Evolutionary conservation across 345 rosid species (phyloP).

Genomic region (Limnanthes douglasii): DNA sequence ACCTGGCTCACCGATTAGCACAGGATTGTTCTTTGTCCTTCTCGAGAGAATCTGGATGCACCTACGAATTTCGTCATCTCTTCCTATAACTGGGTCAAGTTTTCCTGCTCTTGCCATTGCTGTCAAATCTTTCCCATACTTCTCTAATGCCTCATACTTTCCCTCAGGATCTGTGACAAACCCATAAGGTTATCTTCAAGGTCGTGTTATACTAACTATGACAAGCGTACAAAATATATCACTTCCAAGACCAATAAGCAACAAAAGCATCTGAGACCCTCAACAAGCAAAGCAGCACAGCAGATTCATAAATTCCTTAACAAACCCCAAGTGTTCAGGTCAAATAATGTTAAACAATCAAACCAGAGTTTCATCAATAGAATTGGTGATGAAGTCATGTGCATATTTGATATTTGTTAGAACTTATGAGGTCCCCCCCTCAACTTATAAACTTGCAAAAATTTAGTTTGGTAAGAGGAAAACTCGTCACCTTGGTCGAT

Average conservation of each 20-base stretch:
- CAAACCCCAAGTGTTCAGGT: too few species aligned
- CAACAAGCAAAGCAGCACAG: background rate
- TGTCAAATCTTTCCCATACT: conserved; percentile 94
- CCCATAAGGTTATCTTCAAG: conserved; percentile 1
- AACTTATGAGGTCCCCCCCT: too few species aligned
- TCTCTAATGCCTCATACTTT: conserved; percentile 89
- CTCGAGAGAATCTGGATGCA: conserved; percentile 97
- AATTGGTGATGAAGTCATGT: too few species aligned
- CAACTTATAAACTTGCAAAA: too few species aligned
- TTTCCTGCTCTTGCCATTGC: conserved; percentile 97
- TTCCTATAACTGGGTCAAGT: conserved; percentile 95
- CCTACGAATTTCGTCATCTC: conserved; percentile 98
- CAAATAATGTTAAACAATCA: background rate
- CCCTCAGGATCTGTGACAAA: conserved; percentile 80
- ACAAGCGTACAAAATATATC: background rate
- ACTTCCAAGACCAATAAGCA: background rate
- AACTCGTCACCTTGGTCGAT: conserved; percentile 68
- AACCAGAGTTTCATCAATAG: too few species aligned
- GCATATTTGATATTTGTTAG: too few species aligned
- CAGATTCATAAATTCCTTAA: background rate
- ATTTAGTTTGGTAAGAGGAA: too few species aligned
- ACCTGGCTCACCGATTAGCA: conserved; percentile 96
- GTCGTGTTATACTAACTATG: background rate
- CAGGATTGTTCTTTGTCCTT: conserved; percentile 98
- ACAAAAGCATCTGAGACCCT: background rate